Evolutionary conservation across 352 stramenopile genomes (phyloP).

Genomic region (Phytopythium kandeliae): DNA sequence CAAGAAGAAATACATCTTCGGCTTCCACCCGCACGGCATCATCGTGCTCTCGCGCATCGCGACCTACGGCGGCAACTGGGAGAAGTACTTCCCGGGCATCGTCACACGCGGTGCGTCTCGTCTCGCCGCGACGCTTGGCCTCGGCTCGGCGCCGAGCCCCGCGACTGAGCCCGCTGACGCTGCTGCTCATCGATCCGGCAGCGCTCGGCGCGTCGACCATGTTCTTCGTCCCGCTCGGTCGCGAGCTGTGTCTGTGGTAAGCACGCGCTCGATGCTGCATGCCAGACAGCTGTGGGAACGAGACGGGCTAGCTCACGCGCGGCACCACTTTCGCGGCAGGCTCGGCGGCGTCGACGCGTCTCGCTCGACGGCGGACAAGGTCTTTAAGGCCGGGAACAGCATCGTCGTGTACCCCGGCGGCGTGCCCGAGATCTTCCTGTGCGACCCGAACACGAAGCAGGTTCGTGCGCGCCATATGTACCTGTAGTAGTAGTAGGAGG

Average conservation of each 20-base stretch:
- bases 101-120: constrained; percentile 29
- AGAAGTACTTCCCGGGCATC: constrained; percentile 63
- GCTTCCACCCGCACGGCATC: constrained; percentile 71
- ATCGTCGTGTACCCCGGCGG: constrained; percentile 72
- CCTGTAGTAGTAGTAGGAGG: too few relatives aligned
- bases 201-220: constrained; percentile 59
- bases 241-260: constrained; percentile 62
- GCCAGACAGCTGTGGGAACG: neutral
- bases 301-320: neutral
- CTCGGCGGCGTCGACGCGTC: constrained; percentile 71
- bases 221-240: constrained; percentile 60
- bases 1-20: constrained; percentile 71
- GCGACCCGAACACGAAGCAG: constrained; percentile 63
- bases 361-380: constrained; percentile 64
- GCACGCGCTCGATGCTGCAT: neutral
- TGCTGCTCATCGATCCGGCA: constrained; percentile 5
- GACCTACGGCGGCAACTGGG: constrained; percentile 61
- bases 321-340: constrained; percentile 9
- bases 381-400: constrained; percentile 58
- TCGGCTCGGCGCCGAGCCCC: too few relatives aligned
- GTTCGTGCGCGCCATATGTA: constrained; percentile 2
- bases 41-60: constrained; percentile 69
- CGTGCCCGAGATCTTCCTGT: constrained; percentile 74
- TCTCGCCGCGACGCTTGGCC: neutral
- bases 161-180: too few relatives aligned